These are phyloP conservation scores for Phyllosticta paracitricarpa DNA, from an alignment of 2,329 filamentous ascomycete species.

Conservation along the genomic window DNA sequence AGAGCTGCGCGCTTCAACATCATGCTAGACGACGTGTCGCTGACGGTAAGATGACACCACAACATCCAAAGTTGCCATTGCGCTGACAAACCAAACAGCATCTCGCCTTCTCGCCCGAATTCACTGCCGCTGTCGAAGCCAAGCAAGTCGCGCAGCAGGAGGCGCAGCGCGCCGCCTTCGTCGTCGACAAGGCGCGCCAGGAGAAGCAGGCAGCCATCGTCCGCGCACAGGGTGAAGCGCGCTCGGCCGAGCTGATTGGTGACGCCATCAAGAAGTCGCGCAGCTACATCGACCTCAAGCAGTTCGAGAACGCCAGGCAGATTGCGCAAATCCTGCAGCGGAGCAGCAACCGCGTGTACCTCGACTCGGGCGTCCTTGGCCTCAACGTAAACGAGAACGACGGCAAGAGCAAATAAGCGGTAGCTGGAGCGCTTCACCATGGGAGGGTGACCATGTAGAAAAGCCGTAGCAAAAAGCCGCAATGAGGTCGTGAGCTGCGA, in stretches of 20 bases:
- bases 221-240: slow-evolving; percentile 96
- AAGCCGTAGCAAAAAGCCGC: background rate
- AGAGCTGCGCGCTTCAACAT: slow-evolving; percentile 96
- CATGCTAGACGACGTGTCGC: slow-evolving; percentile 88
- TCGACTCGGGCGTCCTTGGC: slow-evolving; percentile 83
- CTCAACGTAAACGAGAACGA: slow-evolving; percentile 60
- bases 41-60: slow-evolving; percentile 58
- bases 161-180: slow-evolving; percentile 90
- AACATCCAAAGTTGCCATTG: slow-evolving; percentile 15
- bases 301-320: slow-evolving; percentile 89
- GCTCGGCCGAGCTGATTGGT: slow-evolving; percentile 94
- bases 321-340: slow-evolving; percentile 88
- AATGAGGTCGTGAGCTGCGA: background rate
- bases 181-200: slow-evolving; percentile 97
- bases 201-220: slow-evolving; percentile 99
- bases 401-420: slow-evolving; percentile 19
- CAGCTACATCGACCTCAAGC: slow-evolving; percentile 91
- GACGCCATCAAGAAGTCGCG: slow-evolving; percentile 99
- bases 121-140: slow-evolving; percentile 59
- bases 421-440: background rate
- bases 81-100: slow-evolving; percentile 36
- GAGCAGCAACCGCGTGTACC: slow-evolving; percentile 84
- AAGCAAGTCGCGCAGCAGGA: slow-evolving; percentile 75
- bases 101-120: slow-evolving; percentile 59
- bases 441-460: background rate